Base-by-base conservation (phyloP, 257 asterid genomes). In the Ehretia macrophylla region DNA sequence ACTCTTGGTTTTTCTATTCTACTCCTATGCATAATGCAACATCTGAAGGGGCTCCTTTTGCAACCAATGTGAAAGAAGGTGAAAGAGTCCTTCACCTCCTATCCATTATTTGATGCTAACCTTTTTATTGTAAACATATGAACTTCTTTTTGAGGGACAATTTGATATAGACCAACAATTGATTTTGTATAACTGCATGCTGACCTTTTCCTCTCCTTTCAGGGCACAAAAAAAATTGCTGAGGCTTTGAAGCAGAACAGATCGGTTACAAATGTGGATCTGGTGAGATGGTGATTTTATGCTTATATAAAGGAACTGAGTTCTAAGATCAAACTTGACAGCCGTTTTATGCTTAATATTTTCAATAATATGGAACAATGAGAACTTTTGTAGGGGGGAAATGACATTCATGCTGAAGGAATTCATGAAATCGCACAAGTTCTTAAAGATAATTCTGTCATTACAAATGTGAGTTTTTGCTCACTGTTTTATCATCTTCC, bases 191-290 rank as follows among this genome's bases (percentile, higher is more conserved):
- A 27, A 27, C 4, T 1, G 6, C 35, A 27, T 27, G 35, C 35
- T 27, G 6, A 27, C 35, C 35, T 27, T 27, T 27, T 6, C 35
- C 35, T 27, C 35, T 6, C 35, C 35, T 27, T 27, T 70, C 71
- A 89, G 99, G 99, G 99, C 63, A 93, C 95, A 74, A 90, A 81
- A 71, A 84, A 56, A 57, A 81, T 92, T 42, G 99, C 99, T 18
- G 95, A 77, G 67, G 99, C 97, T 68, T 70, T 92, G 83, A 86
- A 73, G 83, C 85, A 81, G 60, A 92, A 92, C 60, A 85, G 94
- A 27, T 81, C 99, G 13, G 59, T 92, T 55, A 81, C 90, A n/a
- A 79, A 81, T 70, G 58, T 92, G 60, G 97, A 92, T 76, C 85
- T 92, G 50, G 96, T 84, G 71, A 78, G 90, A 44, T 51, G 65